phyloP scores from a whole-genome alignment of 73 alveolate species.

The Paramecium caudatum region DNA sequence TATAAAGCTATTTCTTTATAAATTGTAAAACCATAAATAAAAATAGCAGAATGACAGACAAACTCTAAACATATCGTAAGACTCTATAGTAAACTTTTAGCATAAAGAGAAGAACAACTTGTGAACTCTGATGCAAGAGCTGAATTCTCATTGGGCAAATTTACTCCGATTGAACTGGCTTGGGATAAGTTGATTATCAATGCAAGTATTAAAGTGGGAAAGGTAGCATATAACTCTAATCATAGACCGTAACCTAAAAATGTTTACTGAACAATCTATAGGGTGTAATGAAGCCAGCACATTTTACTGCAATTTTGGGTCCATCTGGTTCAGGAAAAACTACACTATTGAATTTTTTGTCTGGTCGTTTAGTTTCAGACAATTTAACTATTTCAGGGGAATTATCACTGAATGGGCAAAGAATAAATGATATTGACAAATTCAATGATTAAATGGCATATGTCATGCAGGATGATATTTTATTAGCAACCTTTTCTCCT shows the following conservation, averaged over 20 bases:
- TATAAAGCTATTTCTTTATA: background rate
- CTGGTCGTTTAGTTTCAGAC: conserved; percentile 75
- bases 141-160: conserved; percentile 51
- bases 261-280: conserved; percentile 71
- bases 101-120: conserved; percentile 29
- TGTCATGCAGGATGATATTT: conserved; percentile 80
- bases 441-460: conserved; percentile 77
- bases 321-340: conserved; percentile 85
- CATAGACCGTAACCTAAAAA: conserved; percentile 5
- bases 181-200: conserved; percentile 65
- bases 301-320: conserved; percentile 81
- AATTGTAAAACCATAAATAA: conserved; percentile 13
- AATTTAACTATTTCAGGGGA: conserved; percentile 73
- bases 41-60: background rate
- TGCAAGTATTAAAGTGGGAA: conserved; percentile 44
- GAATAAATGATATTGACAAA: conserved; percentile 71
- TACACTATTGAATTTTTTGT: conserved; percentile 75
- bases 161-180: conserved; percentile 70
- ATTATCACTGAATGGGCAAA: conserved; percentile 54
- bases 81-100: background rate
- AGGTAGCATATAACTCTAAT: background rate
- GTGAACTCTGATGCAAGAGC: background rate
- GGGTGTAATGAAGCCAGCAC: conserved; percentile 79
- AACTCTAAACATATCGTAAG: background rate
- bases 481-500: conserved; percentile 79